Base-by-base conservation (phyloP, 2,329 filamentous ascomycete species). In the Zasmidium citrigriseum region DNA sequence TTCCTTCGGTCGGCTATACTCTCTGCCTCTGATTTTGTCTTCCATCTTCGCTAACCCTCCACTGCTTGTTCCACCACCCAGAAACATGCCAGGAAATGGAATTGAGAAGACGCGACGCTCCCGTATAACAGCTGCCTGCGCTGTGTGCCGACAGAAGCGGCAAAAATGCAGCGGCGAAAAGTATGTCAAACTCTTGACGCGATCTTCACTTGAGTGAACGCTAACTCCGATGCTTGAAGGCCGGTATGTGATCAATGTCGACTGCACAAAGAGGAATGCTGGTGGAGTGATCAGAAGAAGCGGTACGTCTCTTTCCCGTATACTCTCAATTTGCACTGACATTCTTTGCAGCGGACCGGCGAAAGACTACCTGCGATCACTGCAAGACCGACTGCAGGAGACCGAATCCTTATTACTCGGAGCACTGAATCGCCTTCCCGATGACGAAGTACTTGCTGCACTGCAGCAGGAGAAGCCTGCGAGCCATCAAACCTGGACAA, bases 231-330 rank as follows among this genome's bases (percentile, higher is more conserved):
- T 3, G 18, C 24, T 11, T 3, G n/a, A n/a, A 64, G 62, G 34
- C 64, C 62, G 1, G 46, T 54, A 20, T 66, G 64, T 46, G 64
- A 66, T 46, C 64, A 66, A 51, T 66, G 64, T 25, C 56, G 58
- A 29, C 20, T 59, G 49, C 62, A 66, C 52, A 64, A 66, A 41
- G 64, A 66, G 41, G 62, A 66, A 14, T 66, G 64, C 54, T 64
- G 64, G 62, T 66, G 64, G 64, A 64, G 62, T 29, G 64, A 66
- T 34, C 61, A 61, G 54, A 66, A 66, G 62, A 66, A 66, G 46
- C 58, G 34, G 34, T n/a, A 41, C 18, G 34, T 16, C 5, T 2
- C 11, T 20, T 25, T 20, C 10, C 23, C 29, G 11, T 25, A 16
- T 38, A 29, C 53, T 59, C 24, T 60, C 22, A 44, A 24, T 38